phyloP scores from a whole-genome alignment of 257 asterid genomes.

The Ilex asprella region DNA sequence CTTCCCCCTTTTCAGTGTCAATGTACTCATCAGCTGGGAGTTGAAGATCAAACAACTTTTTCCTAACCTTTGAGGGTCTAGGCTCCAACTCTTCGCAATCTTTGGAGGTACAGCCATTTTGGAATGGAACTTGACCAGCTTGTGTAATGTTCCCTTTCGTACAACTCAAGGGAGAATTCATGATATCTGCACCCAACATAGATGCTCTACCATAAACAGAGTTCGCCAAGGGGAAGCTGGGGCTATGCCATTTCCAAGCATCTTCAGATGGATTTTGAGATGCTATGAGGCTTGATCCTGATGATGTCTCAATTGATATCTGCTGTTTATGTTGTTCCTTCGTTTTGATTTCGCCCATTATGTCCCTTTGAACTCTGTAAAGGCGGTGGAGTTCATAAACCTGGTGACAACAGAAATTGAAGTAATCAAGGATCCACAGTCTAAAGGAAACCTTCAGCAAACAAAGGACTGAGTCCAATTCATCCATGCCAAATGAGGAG shows the following conservation, averaged over 20 bases:
- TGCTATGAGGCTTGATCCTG: slow-evolving; percentile 63
- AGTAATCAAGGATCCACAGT: slow-evolving; percentile 4
- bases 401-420: slow-evolving; percentile 25
- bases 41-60: slow-evolving; percentile 80
- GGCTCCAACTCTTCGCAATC: slow-evolving; percentile 50
- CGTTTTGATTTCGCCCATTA: slow-evolving; percentile 71
- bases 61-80: slow-evolving; percentile 79
- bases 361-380: slow-evolving; percentile 75
- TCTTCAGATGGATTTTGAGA: slow-evolving; percentile 60
- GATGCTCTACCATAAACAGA: slow-evolving; percentile 45
- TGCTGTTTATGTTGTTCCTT: slow-evolving; percentile 37
- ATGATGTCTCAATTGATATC: slow-evolving; percentile 66
- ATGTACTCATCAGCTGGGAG: slow-evolving; percentile 79
- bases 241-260: slow-evolving; percentile 58
- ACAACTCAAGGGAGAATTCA: slow-evolving; percentile 69
- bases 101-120: slow-evolving; percentile 42
- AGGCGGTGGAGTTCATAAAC: slow-evolving; percentile 85
- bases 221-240: slow-evolving; percentile 47
- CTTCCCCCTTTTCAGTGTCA: slow-evolving; percentile 54
- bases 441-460: too few species aligned
- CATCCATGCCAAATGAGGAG: neutral
- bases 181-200: slow-evolving; percentile 45
- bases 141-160: slow-evolving; percentile 41
- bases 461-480: too few species aligned
- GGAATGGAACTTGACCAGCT: slow-evolving; percentile 33